Evolutionary conservation across 2,329 filamentous ascomycete species (phyloP), one percentile per base, ranked within the genome.

Genomic region (Calonectria pseudoreteaudii): DNA sequence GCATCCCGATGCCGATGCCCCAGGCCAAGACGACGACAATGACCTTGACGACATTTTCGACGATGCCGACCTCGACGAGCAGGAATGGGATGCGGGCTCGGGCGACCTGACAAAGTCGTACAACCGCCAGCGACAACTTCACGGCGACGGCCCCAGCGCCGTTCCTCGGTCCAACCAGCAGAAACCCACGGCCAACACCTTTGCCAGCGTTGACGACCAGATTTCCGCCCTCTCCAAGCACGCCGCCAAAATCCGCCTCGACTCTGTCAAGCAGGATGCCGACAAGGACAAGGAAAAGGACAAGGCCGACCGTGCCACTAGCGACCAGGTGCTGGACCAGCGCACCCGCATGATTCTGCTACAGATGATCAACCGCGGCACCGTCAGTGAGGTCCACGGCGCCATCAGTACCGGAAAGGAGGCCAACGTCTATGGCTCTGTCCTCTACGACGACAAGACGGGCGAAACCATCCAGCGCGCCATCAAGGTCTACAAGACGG

Each of bases 401-500:
- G 97, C 97, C 82, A 91, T 99, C 79, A 98, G 95, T 74, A 99
- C 97, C 0, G 97, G 97, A 70, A 99, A 99, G 84, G 97, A 99
- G 85, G 97, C 97, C 74, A 99, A 99, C 83, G 97, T 99, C 31
- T 99, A 99, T 86, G 95, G 97, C 76, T 95, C 96, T 23, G 90
- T 98, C 14, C 90, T 92, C 4, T 87, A 91, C 65, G 87, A 91
- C 9, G 89, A 90, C 13, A 85, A 83, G 28, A 84, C 90, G 10
- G 87, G 88, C 49, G 86, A 89, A 26, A 86, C 91, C 0, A 86
- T 92, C 0, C 95, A 98, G 81, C 92, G 95, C 64, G 97, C 97
- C 16, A 95, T 98, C 88, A 99, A 99, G 87, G 95, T 99, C 66
- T 99, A 99, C 91, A 99, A 99, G 90, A 99, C 97, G 10, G 94